A percentile compares a stretch with the other conserved stretches of the same genome.
Conservation (phyloP, 202 grass and related monocot genomes). For the Setaria viridis region DNA sequence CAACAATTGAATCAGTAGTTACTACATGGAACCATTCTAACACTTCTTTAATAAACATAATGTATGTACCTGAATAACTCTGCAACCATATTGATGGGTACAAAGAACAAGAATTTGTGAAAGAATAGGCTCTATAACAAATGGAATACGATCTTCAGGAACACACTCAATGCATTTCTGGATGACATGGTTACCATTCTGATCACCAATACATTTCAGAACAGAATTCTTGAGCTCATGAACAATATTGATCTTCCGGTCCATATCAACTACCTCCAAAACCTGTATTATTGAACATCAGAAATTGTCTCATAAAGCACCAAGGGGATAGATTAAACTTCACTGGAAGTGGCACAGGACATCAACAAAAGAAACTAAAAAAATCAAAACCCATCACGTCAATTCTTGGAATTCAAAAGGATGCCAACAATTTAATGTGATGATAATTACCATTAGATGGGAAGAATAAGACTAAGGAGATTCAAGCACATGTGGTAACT, state of each 20-base stretch:
- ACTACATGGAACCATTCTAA: constrained; percentile 13
- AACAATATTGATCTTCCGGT: constrained; percentile 60
- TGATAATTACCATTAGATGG: not conserved
- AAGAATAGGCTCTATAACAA: constrained; percentile 66
- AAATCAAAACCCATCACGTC: not conserved
- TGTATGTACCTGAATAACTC: constrained; percentile 71
- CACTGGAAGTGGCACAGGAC: not conserved
- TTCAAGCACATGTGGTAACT: not conserved
- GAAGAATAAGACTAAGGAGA: not conserved
- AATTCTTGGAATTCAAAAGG: constrained; percentile 7
- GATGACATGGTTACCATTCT: constrained; percentile 88
- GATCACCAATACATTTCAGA: constrained; percentile 71
- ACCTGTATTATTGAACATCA: constrained; percentile 49
- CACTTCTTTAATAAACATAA: not conserved
- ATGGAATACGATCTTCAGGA: constrained; percentile 66
- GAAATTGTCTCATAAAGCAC: constrained; percentile 19
- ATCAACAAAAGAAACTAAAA: not conserved
- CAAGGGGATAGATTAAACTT: constrained; percentile 7
- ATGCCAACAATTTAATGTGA: not conserved
- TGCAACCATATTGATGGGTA: constrained; percentile 82
- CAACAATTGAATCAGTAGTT: constrained; percentile 7
- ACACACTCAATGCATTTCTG: constrained; percentile 87
- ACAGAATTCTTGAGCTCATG: constrained; percentile 61
- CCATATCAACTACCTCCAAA: constrained; percentile 76
- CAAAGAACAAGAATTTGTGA: constrained; percentile 58